A percentile compares a stretch with the other conserved stretches of the same genome.
phyloP scores from a whole-genome alignment of 2,329 filamentous ascomycete species.

The Neurospora crassa region DNA sequence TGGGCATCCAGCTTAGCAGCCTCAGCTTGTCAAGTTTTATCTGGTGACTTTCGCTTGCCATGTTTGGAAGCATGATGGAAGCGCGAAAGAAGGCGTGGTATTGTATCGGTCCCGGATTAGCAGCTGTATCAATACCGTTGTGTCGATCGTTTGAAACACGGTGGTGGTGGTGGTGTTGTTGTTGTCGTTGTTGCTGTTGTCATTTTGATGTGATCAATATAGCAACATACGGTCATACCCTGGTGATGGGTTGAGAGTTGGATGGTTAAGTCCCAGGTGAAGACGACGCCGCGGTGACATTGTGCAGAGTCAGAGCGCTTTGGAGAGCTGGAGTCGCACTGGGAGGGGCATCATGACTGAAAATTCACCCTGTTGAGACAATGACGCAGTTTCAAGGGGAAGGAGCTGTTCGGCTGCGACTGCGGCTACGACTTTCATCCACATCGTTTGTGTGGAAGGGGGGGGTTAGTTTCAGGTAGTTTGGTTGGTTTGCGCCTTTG shows the following conservation, averaged over 20 bases:
- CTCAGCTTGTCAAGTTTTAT: background rate
- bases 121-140: background rate
- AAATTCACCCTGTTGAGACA: background rate
- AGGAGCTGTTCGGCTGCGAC: background rate
- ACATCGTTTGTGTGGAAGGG: background rate
- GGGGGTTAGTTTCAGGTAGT: no score
- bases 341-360: background rate
- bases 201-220: background rate
- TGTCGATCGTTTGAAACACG: background rate
- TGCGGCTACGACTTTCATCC: background rate
- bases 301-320: background rate
- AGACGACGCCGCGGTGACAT: background rate
- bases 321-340: background rate
- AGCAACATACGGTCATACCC: background rate
- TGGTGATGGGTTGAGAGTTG: background rate
- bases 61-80: background rate
- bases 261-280: background rate
- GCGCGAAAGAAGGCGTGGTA: background rate
- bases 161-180: background rate
- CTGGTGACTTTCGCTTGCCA: background rate
- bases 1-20: background rate
- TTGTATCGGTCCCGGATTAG: background rate
- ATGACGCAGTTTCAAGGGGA: background rate
- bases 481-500: background rate
- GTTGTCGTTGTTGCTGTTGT: background rate